Evolutionary conservation across 306 rosid species (phyloP), one percentile per base, ranked within the genome.

Genomic region (Psophocarpus tetragonolobus): DNA sequence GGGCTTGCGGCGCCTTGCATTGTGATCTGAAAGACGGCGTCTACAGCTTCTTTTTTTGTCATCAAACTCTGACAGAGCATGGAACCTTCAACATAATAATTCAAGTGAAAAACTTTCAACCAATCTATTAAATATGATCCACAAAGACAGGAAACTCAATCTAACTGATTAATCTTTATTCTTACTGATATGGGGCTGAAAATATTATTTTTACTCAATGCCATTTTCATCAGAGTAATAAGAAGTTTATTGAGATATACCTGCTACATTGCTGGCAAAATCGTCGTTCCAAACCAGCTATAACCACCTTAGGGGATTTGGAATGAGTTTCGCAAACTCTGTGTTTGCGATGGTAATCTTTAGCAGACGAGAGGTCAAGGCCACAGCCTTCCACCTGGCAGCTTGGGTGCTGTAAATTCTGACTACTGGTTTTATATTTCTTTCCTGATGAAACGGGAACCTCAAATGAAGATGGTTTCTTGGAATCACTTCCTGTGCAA

Each of bases 231-330:
- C 38, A 8, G 29, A 51, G 27, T 24, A 74, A 78, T 42, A 21
- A 39, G 15, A 27, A 38, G 35, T 65, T 60, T 39, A 13, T 21
- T 17, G 57, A 83, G 65, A 66, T 74, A 82, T 85, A 94, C 98
- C 98, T 89, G 88, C 98, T 94, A 72, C 98, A 92, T 60, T 94
- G 97, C 84, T 94, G 98, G 88, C 98, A 94, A 83, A 94, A 94
- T 77, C 98, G 95, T 6, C 87, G 86, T 73, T 92, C 97, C 57
- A 87, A 41, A 42, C 97, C 92, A 71, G 73, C 88, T 45, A 94
- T 84, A 82, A 85, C 54, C 71, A 92, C 97, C 79, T 80, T 89
- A 1, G 97, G 89, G 77, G 92, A 92, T 80, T 92, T 94, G 85
- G 98, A 88, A 86, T 94, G 98, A 48, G 47, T 81, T 81, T 82